Evolutionary conservation across 192 early-diverging fungal genomes (phyloP).

Genomic region (Linnemannia exigua): DNA sequence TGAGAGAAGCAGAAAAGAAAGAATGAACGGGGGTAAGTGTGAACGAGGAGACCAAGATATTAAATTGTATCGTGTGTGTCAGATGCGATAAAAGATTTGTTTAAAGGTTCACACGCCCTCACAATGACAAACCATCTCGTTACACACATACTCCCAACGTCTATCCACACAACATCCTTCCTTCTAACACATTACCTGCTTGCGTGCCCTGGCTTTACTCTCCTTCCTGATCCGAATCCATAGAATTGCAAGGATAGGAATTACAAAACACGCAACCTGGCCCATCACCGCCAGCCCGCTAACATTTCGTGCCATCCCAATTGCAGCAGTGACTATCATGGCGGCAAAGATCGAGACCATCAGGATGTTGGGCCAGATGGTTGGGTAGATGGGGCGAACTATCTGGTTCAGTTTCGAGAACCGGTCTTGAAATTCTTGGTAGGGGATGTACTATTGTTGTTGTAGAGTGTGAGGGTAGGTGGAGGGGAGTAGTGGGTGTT

Average conservation of each 20-base stretch:
- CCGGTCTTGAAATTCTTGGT: conserved; percentile 39
- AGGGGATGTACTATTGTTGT: conserved; percentile 35
- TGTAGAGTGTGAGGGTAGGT: too few species aligned
- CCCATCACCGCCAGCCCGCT: conserved; percentile 25
- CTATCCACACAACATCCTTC: not conserved
- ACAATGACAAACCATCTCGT: not conserved
- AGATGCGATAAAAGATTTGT: not conserved
- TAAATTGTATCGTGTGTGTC: not conserved
- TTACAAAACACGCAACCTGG: conserved; percentile 41
- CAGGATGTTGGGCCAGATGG: conserved; percentile 30
- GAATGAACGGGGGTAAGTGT: not conserved
- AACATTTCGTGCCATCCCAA: conserved; percentile 22
- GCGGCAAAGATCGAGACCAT: conserved; percentile 14
- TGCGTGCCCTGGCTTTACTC: conserved; percentile 24
- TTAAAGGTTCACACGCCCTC: not conserved
- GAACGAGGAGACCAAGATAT: not conserved
- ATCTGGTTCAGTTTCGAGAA: conserved; percentile 43
- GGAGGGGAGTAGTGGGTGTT: too few species aligned
- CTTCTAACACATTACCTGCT: conserved; percentile 27
- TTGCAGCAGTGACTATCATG: conserved; percentile 14
- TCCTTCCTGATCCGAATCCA: conserved; percentile 53
- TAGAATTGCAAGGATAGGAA: conserved; percentile 40
- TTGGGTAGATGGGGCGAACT: conserved; percentile 29
- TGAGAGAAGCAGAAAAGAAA: not conserved
- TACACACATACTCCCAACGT: not conserved